Percentiles rank a stretch among this genome's conserved stretches.
These are phyloP conservation scores for Ceratocystis cacaofunesta DNA, from an alignment of 2,329 filamentous ascomycete genomes.

Conservation along the genomic window DNA sequence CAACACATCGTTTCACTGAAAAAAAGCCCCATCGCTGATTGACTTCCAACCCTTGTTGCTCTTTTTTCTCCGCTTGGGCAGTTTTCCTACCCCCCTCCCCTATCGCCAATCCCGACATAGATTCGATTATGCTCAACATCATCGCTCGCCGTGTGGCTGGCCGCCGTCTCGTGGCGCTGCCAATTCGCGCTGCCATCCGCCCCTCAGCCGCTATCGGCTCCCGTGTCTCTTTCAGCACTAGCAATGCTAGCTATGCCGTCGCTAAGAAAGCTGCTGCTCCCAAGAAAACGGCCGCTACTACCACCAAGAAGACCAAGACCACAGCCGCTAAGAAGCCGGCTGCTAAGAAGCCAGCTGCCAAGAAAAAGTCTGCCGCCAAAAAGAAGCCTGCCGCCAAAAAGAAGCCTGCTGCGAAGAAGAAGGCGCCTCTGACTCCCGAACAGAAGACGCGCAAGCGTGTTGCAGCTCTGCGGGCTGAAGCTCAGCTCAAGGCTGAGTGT, in stretches of 20 bases:
- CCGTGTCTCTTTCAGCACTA: conserved; percentile 7
- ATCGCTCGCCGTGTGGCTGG: conserved; percentile 13
- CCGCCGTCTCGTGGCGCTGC: conserved; percentile 10
- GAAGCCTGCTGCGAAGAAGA: conserved; percentile 20
- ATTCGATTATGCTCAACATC: conserved; percentile 9
- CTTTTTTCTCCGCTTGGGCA: neutral
- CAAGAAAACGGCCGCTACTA: conserved; percentile 14
- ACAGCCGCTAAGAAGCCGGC: conserved; percentile 19
- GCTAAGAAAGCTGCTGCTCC: neutral
- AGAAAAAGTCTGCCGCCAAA: conserved; percentile 19
- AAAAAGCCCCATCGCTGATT: neutral
- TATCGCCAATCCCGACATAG: neutral
- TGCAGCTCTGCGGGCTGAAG: neutral
- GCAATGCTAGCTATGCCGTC: neutral
- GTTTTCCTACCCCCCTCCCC: neutral
- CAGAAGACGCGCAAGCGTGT: conserved; percentile 21
- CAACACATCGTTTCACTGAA: neutral
- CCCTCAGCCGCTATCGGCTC: neutral
- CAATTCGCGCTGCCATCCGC: conserved; percentile 12
- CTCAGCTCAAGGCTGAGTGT: conserved; percentile 2
- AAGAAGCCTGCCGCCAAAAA: conserved; percentile 19
- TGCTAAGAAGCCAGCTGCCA: conserved; percentile 18
- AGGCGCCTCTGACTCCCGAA: conserved; percentile 27
- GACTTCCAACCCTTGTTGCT: neutral
- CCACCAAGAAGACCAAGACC: conserved; percentile 21